Conservation (phyloP, 2,329 filamentous ascomycete genomes). For the Scytalidium lignicola region DNA sequence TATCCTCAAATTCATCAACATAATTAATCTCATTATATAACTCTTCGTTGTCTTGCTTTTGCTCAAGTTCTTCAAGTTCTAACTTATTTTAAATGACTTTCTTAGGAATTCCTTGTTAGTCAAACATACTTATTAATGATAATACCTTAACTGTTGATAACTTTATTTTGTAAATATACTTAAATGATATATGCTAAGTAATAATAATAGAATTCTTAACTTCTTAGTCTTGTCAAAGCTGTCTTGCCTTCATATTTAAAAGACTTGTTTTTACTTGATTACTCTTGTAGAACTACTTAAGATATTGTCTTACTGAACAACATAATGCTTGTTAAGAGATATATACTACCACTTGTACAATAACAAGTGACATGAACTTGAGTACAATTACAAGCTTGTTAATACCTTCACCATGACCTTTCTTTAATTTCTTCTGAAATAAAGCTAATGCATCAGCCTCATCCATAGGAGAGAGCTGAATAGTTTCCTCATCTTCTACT, state of each 20-base stretch:
- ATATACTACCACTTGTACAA: neutral
- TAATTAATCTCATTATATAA: too few relatives aligned
- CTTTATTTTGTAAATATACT: neutral
- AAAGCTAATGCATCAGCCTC: neutral
- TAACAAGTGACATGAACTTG: neutral
- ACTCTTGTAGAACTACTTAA: neutral
- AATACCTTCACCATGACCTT: neutral
- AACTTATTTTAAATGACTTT: too few relatives aligned
- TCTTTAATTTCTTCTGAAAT: neutral
- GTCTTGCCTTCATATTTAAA: neutral
- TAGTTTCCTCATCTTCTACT: neutral
- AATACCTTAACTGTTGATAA: neutral
- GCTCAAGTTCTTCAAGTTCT: too few relatives aligned
- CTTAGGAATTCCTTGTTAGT: too few relatives aligned
- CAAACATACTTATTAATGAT: too few relatives aligned
- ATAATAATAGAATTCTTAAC: neutral
- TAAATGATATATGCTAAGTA: neutral
- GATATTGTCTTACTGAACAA: neutral
- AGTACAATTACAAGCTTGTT: neutral
- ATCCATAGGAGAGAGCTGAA: neutral
- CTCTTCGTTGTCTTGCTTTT: too few relatives aligned
- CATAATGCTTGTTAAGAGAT: neutral
- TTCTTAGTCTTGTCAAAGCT: neutral
- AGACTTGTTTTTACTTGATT: neutral
- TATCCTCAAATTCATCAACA: too few relatives aligned